These are phyloP conservation scores for Solanum lycopersicoides DNA, from an alignment of 257 asterid species.

Conservation along the genomic window DNA sequence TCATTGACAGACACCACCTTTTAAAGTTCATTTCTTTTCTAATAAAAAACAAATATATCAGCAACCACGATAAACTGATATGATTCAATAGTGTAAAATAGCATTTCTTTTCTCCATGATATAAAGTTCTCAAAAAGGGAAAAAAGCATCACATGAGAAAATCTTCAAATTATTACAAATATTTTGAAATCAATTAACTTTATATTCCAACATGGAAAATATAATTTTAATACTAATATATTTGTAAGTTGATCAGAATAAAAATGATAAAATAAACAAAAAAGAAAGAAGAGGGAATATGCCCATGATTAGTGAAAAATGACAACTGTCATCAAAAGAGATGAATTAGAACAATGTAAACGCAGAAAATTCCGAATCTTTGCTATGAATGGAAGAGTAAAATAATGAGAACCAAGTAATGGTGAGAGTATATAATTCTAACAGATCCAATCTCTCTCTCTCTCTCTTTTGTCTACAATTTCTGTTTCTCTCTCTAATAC, in stretches of 20 bases:
- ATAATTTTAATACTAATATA: too few species aligned
- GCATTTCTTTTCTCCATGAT: neutral
- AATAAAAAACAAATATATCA: neutral
- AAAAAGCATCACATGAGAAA: too few species aligned
- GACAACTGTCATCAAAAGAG: neutral
- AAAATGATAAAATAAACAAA: too few species aligned
- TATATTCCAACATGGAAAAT: too few species aligned
- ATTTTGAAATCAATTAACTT: too few species aligned
- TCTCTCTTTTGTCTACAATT: neutral
- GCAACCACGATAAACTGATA: neutral
- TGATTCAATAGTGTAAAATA: neutral
- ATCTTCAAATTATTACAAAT: neutral
- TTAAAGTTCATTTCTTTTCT: neutral
- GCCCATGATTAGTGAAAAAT: neutral
- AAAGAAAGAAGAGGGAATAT: neutral
- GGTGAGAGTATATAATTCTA: neutral
- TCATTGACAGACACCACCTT: neutral
- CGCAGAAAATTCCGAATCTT: constrained; percentile 6
- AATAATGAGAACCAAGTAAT: neutral
- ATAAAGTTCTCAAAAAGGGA: too few species aligned
- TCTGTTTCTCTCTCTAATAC: neutral
- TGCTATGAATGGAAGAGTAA: neutral
- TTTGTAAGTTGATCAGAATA: fast-evolving
- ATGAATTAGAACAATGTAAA: neutral
- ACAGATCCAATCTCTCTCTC: constrained; percentile 13